phyloP scores from a whole-genome alignment of 208 protist genomes.

The Balamuthia mandrillaris region DNA sequence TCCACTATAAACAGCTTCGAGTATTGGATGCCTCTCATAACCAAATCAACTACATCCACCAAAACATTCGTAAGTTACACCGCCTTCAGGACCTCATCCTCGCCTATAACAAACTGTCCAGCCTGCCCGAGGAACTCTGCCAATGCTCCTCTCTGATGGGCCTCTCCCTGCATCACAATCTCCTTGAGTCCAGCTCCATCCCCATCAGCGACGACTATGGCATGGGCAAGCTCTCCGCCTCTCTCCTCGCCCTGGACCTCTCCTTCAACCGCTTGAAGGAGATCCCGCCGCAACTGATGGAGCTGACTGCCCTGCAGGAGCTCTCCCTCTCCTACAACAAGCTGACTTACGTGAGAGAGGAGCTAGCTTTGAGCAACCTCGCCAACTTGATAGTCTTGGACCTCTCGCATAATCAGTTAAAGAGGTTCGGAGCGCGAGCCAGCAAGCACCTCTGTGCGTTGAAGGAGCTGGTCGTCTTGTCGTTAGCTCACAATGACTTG shows the following conservation, averaged over 20 bases:
- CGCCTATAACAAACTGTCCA: not conserved
- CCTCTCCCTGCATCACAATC: conserved; percentile 28
- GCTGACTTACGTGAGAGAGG: conserved; percentile 38
- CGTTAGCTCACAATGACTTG: conserved; percentile 10
- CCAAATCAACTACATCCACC: not conserved
- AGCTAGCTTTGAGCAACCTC: conserved; percentile 13
- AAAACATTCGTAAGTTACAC: not conserved
- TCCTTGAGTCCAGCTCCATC: conserved; percentile 17
- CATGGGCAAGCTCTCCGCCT: not conserved
- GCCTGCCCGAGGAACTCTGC: not conserved
- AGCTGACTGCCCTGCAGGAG: conserved; percentile 13
- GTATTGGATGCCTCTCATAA: conserved; percentile 26
- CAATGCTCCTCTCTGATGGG: conserved; percentile 4
- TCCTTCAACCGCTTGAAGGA: conserved; percentile 32
- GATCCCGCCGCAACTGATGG: conserved; percentile 27
- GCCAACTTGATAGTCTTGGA: not conserved
- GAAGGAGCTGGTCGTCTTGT: conserved; percentile 27
- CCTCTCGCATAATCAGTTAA: conserved; percentile 28
- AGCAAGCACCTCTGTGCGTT: not conserved
- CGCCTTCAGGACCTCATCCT: conserved; percentile 18
- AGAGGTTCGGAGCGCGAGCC: not conserved
- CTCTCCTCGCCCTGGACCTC: conserved; percentile 29
- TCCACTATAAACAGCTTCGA: not conserved
- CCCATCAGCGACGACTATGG: too few species aligned
- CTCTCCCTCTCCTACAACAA: conserved; percentile 28